phyloP scores from a whole-genome alignment of 2,329 filamentous ascomycete species.

The Paraconiothyrium sp. region DNA sequence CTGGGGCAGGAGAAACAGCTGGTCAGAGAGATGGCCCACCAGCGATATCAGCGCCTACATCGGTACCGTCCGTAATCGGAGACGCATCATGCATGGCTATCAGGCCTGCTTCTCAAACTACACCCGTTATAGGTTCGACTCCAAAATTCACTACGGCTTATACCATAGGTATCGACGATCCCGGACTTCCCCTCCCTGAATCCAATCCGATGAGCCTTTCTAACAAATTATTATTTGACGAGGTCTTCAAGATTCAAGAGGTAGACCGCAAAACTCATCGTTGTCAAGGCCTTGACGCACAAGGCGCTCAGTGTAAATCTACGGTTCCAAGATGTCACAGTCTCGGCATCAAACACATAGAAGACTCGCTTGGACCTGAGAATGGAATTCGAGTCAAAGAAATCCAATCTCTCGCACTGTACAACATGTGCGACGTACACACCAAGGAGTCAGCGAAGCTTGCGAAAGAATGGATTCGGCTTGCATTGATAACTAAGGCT shows the following conservation, averaged over 20 bases:
- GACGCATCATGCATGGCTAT: too few species aligned
- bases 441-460: slow-evolving; percentile 8
- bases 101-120: too few species aligned
- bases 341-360: not conserved
- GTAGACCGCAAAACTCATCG: slow-evolving; percentile 6
- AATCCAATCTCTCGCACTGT: not conserved
- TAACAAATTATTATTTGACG: slow-evolving; percentile 12
- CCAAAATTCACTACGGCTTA: not conserved
- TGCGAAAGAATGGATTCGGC: slow-evolving; percentile 12
- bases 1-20: not conserved
- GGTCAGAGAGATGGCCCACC: not conserved
- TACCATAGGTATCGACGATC: too few species aligned
- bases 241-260: slow-evolving; percentile 17
- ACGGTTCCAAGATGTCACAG: not conserved
- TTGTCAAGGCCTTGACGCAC: slow-evolving; percentile 11
- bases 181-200: not conserved
- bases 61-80: too few species aligned
- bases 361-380: not conserved
- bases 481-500: slow-evolving; percentile 14
- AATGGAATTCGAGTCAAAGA: not conserved
- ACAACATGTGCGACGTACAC: slow-evolving; percentile 11
- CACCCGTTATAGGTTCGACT: too few species aligned
- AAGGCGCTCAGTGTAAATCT: not conserved
- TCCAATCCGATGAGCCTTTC: slow-evolving; percentile 1
- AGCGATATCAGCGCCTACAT: not conserved